Evolutionary conservation across 306 rosid species (phyloP), one percentile per base, ranked within the genome.

Genomic region (Chamaecrista fasciculata): DNA sequence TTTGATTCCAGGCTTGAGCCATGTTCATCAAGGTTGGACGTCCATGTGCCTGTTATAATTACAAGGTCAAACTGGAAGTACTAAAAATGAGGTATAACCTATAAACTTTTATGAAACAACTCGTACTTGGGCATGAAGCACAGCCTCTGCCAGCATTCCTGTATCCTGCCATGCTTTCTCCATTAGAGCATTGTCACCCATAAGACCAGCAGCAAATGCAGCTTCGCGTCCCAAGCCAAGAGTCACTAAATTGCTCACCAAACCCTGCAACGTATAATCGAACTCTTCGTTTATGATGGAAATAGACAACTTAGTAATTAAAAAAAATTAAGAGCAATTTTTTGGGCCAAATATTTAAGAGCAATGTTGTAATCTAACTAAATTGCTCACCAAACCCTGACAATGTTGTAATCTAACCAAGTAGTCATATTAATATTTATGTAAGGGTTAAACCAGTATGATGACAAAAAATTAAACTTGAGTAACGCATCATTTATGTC

Each of bases 151-250:
- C 20, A 87, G 90, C 99, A 94, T 91, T 71, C 99, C 97, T 5
- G 97, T 94, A 51, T 94, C 99, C 82, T 91, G 99, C 96, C 95
- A 94, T 10, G 96, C 96, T 87, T 84, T 94, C 71, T 94, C 99
- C 99, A 94, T 94, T 24, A 94, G 89, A 34, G 88, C 96, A 74
- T 94, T 88, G 83, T 94, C 99, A 26, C 97, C 97, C 82, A 91
- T 86, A 65, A 94, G 89, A 60, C 92, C 92, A 48, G 87, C 97
- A 72, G 99, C 79, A 80, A 94, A 88, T 78, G 97, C 97, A 36
- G 97, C 96, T 85, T 94, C 97, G 29, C 99, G 94, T 69, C 99
- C 99, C 78, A 86, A 73, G 61, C 99, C 97, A 68, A 94, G 83
- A 0, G 95, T 83, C 71, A 94, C 62, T 76, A 94, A 77, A 79